Evolutionary conservation across 1,284 basidiomycete species (phyloP), one percentile per base, ranked within the genome.

Genomic region (Hymenochaete sp.): DNA sequence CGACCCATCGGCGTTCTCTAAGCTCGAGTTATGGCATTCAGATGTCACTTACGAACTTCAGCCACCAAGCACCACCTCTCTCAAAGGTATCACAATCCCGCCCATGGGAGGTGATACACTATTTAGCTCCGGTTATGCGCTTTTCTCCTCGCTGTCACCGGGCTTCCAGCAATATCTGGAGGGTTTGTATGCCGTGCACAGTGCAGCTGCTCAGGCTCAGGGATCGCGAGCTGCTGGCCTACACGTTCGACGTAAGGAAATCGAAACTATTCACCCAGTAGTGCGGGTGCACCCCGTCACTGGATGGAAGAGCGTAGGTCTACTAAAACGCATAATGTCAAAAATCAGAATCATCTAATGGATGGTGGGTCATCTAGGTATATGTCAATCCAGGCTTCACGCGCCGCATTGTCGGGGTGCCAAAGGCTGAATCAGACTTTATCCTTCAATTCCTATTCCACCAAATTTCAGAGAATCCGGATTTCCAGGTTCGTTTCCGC

Each of bases 21-120:
- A 82, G 60, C 56, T 79, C 14, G 85, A 89, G 54, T 70, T 90
- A n/a, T 89, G 79, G 79, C 86, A 90, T 63, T 78, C 79, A 1
- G 87, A 90, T 59, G 84, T 87, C 50, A 67, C 82, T 2, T 90
- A 88, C 62, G 86, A 91, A 61, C 53, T 77, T 11, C 82, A 85
- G 55, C 84, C 77, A 39, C 85, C 76, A n/a, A 65, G 75, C 58
- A 70, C 73, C 41, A 79, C 80, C n/a, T 82, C 79, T 3, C 66
- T 85, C 45, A 82, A 82, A 56, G 56, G 82, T 51, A 67, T 83
- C 63, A 70, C 79, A 41, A 67, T 71, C 42, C 82, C 80, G 0
- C 74, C 78, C 49, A 64, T 67, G 27, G 82, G 82, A 25, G 81
- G 80, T 4, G 82, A 85, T 56, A 84, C 81, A 1, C 67, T 80